A percentile compares a stretch with the other conserved stretches of the same genome.
phyloP scores from a whole-genome alignment of 1,139 yeast species.

The Yamadazyma atmosphaerica region DNA sequence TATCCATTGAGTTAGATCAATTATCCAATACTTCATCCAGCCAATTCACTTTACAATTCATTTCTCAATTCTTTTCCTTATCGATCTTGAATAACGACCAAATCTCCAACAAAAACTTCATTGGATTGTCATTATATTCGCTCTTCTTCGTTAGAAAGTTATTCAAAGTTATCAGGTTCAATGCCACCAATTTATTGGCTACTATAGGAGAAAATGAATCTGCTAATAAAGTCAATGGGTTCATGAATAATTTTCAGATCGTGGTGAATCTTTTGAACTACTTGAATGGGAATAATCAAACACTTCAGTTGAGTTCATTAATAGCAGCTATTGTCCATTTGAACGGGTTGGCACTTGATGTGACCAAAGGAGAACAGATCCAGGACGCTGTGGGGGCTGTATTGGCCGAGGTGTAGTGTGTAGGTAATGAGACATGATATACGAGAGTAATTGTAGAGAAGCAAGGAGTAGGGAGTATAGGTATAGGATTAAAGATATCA shows the following conservation, averaged over 20 bases:
- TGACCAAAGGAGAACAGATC: slow-evolving; percentile 1
- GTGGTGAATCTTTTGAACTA: slow-evolving; percentile 25
- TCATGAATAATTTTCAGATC: slow-evolving; percentile 31
- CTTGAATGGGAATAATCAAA: slow-evolving; percentile 9
- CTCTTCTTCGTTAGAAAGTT: slow-evolving; percentile 38
- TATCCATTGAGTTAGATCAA: slow-evolving; percentile 44
- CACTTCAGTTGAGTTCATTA: background rate
- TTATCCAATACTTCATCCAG: slow-evolving; percentile 36
- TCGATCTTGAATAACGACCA: slow-evolving; percentile 25
- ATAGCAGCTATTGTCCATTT: slow-evolving; percentile 2
- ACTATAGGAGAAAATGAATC: background rate
- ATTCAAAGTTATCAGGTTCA: slow-evolving; percentile 35
- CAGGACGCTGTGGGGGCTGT: background rate
- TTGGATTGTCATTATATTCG: slow-evolving; percentile 17
- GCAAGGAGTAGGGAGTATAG: no score
- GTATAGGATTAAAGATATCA: no score
- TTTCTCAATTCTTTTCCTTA: slow-evolving; percentile 42
- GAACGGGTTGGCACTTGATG: slow-evolving; percentile 6
- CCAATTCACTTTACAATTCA: slow-evolving; percentile 44
- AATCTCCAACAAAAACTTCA: slow-evolving; percentile 8
- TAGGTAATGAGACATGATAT: no score
- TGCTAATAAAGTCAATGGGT: slow-evolving; percentile 18
- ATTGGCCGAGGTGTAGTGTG: background rate
- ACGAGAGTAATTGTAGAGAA: no score
- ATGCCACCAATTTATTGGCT: slow-evolving; percentile 20